Base-by-base conservation (phyloP, 306 rosid genomes). In the Luffa aegyptiaca region DNA sequence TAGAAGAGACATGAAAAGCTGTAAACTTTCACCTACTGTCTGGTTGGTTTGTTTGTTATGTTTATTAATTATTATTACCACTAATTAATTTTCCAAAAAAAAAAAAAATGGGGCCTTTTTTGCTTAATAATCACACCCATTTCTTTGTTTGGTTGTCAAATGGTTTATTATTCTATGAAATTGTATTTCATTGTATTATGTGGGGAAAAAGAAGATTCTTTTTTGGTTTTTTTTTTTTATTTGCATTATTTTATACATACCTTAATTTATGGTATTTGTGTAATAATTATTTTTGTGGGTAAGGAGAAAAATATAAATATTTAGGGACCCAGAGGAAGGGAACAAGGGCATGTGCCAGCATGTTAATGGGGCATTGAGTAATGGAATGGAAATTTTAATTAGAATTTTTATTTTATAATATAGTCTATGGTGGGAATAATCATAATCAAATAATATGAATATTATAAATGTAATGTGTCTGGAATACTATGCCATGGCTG, bases 321-420 rank as follows among this genome's bases (percentile, higher is more conserved):
- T 77, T 35, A 74, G 21, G 78, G 79, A 52, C 79, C 78, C 63
- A 75, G 6, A 8, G 48, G 35, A 48, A 80, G 86, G 93, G 98
- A 89, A 94, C 98, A 94, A 2, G 82, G 74, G 89, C 98, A 92
- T 90, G 98, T 94, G 98, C 85, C 13, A 52, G 31, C 78, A 79
- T 86, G 88, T 87, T 89, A 77, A 89, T 88, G 90, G 87, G 85
- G 85, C 74, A 82, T 77, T 82, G 81, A 52, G 84, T 89, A 10
- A 81, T 86, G 90, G 79, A 90, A 26, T 26, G 31, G 31, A 26
- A 26, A 90, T 78, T 83, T 89, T n/a, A 68, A 37, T 66, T 66
- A 63, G n/a, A 35, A 65, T 37, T 65, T 62, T 65, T 14, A 16
- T 37, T 65, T 36, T 41, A 68, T 41, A 68, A 68, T 44, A 73